phyloP scores from a whole-genome alignment of 768 basidiomycete genomes.

The Crassisporium funariophilum region DNA sequence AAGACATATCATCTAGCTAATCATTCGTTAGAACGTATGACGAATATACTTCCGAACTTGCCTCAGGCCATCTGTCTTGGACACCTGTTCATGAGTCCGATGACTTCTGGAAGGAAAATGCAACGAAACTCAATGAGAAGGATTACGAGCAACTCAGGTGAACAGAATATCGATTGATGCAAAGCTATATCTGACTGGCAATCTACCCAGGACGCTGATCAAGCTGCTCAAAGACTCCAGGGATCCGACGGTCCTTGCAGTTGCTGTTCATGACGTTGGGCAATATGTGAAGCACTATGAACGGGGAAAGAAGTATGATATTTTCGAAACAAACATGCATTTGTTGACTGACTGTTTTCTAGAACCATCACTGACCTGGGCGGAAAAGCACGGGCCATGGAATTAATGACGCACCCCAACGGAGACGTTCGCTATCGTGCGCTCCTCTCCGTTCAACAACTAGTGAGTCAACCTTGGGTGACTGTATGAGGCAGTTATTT shows the following conservation, averaged over 20 bases:
- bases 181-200: neutral
- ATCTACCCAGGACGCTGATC: slow-evolving; percentile 62
- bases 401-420: slow-evolving; percentile 88
- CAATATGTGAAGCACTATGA: slow-evolving; percentile 94
- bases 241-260: slow-evolving; percentile 82
- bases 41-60: slow-evolving; percentile 90
- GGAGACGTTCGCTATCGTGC: slow-evolving; percentile 93
- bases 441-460: slow-evolving; percentile 84
- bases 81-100: slow-evolving; percentile 95
- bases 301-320: slow-evolving; percentile 79
- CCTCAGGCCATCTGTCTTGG: slow-evolving; percentile 92
- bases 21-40: slow-evolving; percentile 78
- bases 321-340: slow-evolving; percentile 5
- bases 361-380: slow-evolving; percentile 84
- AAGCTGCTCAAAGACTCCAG: slow-evolving; percentile 66
- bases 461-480: slow-evolving; percentile 90
- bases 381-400: slow-evolving; percentile 86
- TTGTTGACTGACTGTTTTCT: neutral
- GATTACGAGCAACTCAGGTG: slow-evolving; percentile 87
- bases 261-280: slow-evolving; percentile 91
- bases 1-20: neutral
- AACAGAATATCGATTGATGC: slow-evolving; percentile 10
- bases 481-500: slow-evolving; percentile 37
- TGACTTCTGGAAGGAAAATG: slow-evolving; percentile 98
- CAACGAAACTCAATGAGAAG: slow-evolving; percentile 79